Conservation (phyloP, 768 basidiomycete species). For the Phanerochaete sordida region DNA sequence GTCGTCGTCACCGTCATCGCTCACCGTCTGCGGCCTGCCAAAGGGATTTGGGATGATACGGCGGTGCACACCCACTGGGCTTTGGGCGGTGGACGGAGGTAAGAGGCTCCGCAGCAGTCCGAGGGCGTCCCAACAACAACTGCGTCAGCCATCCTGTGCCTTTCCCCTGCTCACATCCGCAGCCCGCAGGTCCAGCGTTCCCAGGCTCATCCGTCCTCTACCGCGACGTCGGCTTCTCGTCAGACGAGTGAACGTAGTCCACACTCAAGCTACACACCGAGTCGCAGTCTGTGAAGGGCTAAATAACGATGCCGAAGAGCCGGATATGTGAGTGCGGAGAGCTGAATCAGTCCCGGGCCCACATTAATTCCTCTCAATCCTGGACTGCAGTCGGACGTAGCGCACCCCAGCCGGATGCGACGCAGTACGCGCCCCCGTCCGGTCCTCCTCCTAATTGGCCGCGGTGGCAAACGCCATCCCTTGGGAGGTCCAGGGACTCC, state of each 20-base stretch:
- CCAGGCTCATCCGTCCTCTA: neutral
- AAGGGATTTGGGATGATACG: neutral
- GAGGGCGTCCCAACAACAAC: neutral
- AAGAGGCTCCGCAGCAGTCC: neutral
- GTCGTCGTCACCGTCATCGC: neutral
- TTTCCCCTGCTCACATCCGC: neutral
- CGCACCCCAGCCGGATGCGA: neutral
- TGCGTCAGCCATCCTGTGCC: neutral
- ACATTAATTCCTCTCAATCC: neutral
- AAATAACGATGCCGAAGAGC: neutral
- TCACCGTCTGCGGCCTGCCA: neutral
- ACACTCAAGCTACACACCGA: neutral
- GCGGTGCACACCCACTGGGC: neutral
- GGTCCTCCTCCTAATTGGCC: slow-evolving; percentile 10
- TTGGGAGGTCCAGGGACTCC: neutral
- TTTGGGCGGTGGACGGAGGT: neutral
- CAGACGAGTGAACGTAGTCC: neutral
- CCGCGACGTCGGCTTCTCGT: neutral
- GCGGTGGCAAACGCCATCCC: slow-evolving; percentile 1
- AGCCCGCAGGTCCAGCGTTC: neutral
- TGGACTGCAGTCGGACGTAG: neutral
- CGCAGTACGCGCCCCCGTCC: slow-evolving; percentile 6
- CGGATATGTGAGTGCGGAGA: neutral
- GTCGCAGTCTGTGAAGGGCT: neutral
- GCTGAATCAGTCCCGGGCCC: neutral